Evolutionary conservation across 2,329 filamentous ascomycete genomes (phyloP), one percentile per base, ranked within the genome.

Genomic region (Cladosporium velox): DNA sequence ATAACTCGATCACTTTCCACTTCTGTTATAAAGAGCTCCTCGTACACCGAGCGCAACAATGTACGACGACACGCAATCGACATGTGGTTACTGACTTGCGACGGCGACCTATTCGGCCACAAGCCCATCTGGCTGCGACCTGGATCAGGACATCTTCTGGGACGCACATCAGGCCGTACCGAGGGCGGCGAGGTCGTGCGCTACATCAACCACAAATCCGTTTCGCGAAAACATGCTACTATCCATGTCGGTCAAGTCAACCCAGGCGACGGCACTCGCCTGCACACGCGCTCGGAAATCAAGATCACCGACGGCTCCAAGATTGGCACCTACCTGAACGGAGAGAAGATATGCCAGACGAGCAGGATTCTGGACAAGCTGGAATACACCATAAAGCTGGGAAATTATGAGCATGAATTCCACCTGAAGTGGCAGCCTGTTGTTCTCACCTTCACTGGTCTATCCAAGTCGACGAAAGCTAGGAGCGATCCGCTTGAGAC

Each of bases 141-240:
- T 1, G 93, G 93, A 60, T 92, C 92, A 76, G 88, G 87, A 72
- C 94, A 95, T 77, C 85, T 97, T 24, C 91, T 97, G 76, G 94
- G 94, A 65, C 88, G 94, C 69, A 93, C 91, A 44, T 85, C 90
- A 73, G 83, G 88, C 87, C 73, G 68, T 41, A 49, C 67, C 15
- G 61, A 75, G 26, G 70, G 73, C 52, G 72, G 83, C 71, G 83
- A 75, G 32, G 74, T 74, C 26, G 66, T 87, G 3, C 87, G 91
- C 70, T 88, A 86, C 28, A 91, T 97, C 70, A 86, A 89, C 6
- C 86, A 95, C 73, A 91, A 91, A 73, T 90, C 90, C 1, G 91
- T 99, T 59, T 99, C 95, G 35, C 86, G 94, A 65, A 92, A 95
- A 74, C 95, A 99, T 78, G 81, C 97, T 70, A 89, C 89, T 35